Evolutionary conservation across 805 yeast genomes (phyloP), one percentile per base, ranked within the genome.

Genomic region (Yarrowia bubula): DNA sequence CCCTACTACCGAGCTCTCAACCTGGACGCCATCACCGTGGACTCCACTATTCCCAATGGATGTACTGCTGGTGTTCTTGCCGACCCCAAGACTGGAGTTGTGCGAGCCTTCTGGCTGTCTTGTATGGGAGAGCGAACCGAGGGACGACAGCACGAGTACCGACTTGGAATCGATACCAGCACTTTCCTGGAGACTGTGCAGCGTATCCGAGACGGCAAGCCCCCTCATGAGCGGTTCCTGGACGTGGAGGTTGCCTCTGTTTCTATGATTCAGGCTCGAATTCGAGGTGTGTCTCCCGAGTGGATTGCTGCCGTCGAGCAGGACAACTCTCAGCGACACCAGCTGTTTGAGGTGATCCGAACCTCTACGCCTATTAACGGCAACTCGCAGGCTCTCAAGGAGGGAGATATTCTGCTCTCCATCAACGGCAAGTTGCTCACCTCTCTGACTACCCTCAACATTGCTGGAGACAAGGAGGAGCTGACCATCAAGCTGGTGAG

Each of bases 1-100:
- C 97, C 97, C 31, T 83, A 95, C 67, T 92, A 89, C 75, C 83
- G 96, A 72, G 96, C 92, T 5, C 87, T 92, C 3, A 91, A 91
- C 72, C 76, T 91, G 51, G 96, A 90, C 71, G 86, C 91, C 33
- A 79, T 90, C 28, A 79, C 89, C 11, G 81, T 90, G 47, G 96
- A 92, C 71, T 86, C 90, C 43, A 85, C 84, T 65, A 75, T 87
- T 58, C 84, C 90, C 55, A 84, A 84, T 48, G 90, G 88, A 68
- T 90, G 96, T 75, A 84, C 83, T 32, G 83, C 95, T 3, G 98
- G 97, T 70, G 82, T 91, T 3, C 75, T 92, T 47, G 87, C 89
- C 4, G 92, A 89, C 73, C 51, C 50, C 43, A 75, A 81, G 46
- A 89, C 88, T 71, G 98, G 97, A 11, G 83, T 86, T 0, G 83